Conservation (phyloP, 2,329 filamentous ascomycete genomes). For the Penicillium sp. region DNA sequence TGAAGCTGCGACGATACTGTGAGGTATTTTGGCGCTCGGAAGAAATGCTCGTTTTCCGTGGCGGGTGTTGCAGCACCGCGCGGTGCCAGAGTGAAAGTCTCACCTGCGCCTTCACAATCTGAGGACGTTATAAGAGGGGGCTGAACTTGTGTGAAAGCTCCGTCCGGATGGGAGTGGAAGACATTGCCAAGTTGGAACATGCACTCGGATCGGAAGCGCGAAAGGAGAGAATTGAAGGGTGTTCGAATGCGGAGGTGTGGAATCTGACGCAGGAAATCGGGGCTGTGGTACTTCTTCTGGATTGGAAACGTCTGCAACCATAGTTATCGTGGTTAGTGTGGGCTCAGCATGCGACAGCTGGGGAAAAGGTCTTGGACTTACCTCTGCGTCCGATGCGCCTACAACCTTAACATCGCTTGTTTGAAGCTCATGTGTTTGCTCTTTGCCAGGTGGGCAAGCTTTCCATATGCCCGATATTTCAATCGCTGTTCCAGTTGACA, state of each 20-base stretch:
- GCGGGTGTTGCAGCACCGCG: conserved; percentile 31
- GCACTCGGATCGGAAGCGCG: conserved; percentile 78
- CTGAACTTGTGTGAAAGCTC: conserved; percentile 67
- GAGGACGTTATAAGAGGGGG: conserved; percentile 94
- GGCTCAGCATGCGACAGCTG: neutral
- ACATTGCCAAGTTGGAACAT: conserved; percentile 71
- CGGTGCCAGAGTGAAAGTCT: conserved; percentile 74
- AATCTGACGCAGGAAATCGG: conserved; percentile 82
- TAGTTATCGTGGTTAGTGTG: conserved; percentile 9
- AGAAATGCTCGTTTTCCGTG: conserved; percentile 61
- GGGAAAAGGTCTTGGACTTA: conserved; percentile 45
- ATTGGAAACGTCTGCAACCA: conserved; percentile 73
- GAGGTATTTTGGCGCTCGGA: conserved; percentile 83
- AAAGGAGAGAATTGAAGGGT: conserved; percentile 73
- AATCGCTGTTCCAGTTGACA: conserved; percentile 79
- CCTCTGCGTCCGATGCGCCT: conserved; percentile 74
- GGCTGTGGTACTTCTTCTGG: conserved; percentile 92
- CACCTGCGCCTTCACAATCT: conserved; percentile 93
- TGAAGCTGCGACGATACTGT: conserved; percentile 95
- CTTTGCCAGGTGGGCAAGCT: conserved; percentile 61
- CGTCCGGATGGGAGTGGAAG: conserved; percentile 62
- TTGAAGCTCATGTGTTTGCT: conserved; percentile 77
- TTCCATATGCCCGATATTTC: conserved; percentile 75
- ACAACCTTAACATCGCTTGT: conserved; percentile 67
- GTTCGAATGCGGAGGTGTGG: conserved; percentile 83